These are phyloP conservation scores for Coemansia furcata DNA, from an alignment of 192 early-diverging fungal genomes.

Conservation along the genomic window DNA sequence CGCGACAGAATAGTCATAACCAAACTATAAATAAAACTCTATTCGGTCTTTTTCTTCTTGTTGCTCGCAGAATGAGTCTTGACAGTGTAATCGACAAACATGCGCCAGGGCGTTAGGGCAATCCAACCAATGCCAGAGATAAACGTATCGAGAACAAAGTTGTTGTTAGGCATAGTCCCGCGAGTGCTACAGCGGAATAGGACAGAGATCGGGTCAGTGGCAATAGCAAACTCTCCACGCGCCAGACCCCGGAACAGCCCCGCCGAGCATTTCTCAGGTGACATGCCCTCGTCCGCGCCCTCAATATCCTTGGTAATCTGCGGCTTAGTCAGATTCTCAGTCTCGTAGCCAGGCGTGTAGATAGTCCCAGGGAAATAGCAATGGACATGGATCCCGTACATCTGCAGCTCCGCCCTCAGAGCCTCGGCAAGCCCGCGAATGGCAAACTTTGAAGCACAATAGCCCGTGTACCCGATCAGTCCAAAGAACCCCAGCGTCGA, in stretches of 20 bases:
- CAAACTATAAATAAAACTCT: neutral
- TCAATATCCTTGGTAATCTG: constrained; percentile 67
- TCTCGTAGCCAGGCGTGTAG: constrained; percentile 65
- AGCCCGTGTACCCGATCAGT: constrained; percentile 66
- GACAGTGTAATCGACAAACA: constrained; percentile 35
- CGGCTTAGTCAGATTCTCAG: constrained; percentile 74
- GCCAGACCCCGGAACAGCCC: constrained; percentile 37
- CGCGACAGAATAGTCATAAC: constrained; percentile 8
- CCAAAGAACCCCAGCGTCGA: constrained; percentile 67
- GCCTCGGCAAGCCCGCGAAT: constrained; percentile 70
- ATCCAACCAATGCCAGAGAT: constrained; percentile 33
- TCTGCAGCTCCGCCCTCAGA: constrained; percentile 62
- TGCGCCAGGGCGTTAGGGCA: constrained; percentile 42
- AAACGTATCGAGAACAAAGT: constrained; percentile 38
- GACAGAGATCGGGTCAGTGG: constrained; percentile 38
- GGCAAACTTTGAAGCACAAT: constrained; percentile 71
- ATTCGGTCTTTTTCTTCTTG: constrained; percentile 15
- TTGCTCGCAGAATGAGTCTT: neutral
- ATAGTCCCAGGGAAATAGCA: constrained; percentile 74
- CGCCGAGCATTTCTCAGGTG: constrained; percentile 57
- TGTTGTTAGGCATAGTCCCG: constrained; percentile 49
- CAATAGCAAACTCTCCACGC: constrained; percentile 45
- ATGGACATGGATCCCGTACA: constrained; percentile 64
- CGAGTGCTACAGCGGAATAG: constrained; percentile 38
- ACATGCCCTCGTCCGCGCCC: constrained; percentile 59